Conservation (phyloP, 345 rosid species). For the Draba incana region DNA sequence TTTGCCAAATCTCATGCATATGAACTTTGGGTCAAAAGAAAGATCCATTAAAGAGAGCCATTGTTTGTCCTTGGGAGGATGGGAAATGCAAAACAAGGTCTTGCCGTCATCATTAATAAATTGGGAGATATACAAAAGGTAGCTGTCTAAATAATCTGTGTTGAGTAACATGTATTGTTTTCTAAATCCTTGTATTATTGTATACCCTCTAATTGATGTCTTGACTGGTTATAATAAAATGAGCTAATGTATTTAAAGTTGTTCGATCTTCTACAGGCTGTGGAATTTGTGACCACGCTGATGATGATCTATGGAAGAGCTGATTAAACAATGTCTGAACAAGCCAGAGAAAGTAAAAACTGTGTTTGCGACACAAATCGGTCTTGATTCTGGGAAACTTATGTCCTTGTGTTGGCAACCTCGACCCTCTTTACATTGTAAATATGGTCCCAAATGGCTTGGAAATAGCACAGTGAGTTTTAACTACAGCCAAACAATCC, state of each 20-base stretch:
- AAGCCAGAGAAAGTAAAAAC: constrained; percentile 90
- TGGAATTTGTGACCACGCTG: constrained; percentile 93
- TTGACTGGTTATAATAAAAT: constrained; percentile 9
- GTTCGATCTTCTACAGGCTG: constrained; percentile 71
- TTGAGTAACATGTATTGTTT: constrained; percentile 19
- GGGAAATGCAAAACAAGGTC: constrained; percentile 94
- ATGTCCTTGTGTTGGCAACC: constrained; percentile 71
- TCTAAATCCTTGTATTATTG: not conserved
- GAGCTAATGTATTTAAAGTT: constrained; percentile 13
- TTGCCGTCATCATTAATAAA: constrained; percentile 85
- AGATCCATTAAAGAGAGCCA: constrained; percentile 86
- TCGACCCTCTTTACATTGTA: constrained; percentile 94
- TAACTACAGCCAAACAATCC: not conserved
- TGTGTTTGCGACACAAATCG: not conserved
- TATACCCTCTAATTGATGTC: constrained; percentile 20
- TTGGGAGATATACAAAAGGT: constrained; percentile 98
- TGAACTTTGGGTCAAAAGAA: constrained; percentile 74
- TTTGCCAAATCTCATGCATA: constrained; percentile 67
- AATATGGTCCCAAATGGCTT: constrained; percentile 97
- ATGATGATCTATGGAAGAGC: constrained; percentile 98
- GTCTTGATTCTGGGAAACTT: constrained; percentile 2
- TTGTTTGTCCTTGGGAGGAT: constrained; percentile 97
- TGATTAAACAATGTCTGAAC: constrained; percentile 89
- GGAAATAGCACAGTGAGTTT: constrained; percentile 94
- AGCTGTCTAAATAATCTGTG: constrained; percentile 14